Percentiles rank a stretch among this genome's conserved stretches.
Evolutionary conservation across 192 early-diverging fungal species (phyloP).

Genomic region (Phycomyces blakesleeanus): DNA sequence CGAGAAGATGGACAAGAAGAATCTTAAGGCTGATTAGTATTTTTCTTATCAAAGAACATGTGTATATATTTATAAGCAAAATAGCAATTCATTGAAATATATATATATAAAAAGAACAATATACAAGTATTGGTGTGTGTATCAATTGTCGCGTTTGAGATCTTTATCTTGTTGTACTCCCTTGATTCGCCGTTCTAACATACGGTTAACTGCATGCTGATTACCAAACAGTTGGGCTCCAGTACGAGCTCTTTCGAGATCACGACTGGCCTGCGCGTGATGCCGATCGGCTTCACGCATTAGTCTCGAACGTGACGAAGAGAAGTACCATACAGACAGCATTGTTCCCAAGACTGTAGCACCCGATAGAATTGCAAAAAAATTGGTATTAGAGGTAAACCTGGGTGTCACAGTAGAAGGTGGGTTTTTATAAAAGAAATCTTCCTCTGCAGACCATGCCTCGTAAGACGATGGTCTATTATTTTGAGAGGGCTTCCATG

Average conservation of each 20-base stretch:
- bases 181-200: conserved; percentile 12
- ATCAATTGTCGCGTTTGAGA: too few species aligned
- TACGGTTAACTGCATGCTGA: conserved; percentile 15
- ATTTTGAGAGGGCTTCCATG: conserved; percentile 1
- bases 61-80: too few species aligned
- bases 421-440: conserved; percentile 11
- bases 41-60: too few species aligned
- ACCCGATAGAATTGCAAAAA: conserved; percentile 15
- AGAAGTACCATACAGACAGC: conserved; percentile 5
- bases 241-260: conserved; percentile 23
- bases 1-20: conserved; percentile 8
- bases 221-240: conserved; percentile 19
- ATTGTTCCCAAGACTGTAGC: conserved; percentile 14
- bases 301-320: not conserved
- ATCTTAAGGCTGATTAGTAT: not conserved
- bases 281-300: conserved; percentile 24
- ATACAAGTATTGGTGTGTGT: too few species aligned
- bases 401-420: conserved; percentile 4
- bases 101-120: too few species aligned
- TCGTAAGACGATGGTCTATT: too few species aligned
- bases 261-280: conserved; percentile 23
- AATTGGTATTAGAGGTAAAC: conserved; percentile 28
- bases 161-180: not conserved
- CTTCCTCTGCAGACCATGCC: too few species aligned
- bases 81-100: too few species aligned